Percentiles rank a stretch among this genome's conserved stretches.
phyloP scores from a whole-genome alignment of 164 flowering plant species.

The Macadamia integrifolia region DNA sequence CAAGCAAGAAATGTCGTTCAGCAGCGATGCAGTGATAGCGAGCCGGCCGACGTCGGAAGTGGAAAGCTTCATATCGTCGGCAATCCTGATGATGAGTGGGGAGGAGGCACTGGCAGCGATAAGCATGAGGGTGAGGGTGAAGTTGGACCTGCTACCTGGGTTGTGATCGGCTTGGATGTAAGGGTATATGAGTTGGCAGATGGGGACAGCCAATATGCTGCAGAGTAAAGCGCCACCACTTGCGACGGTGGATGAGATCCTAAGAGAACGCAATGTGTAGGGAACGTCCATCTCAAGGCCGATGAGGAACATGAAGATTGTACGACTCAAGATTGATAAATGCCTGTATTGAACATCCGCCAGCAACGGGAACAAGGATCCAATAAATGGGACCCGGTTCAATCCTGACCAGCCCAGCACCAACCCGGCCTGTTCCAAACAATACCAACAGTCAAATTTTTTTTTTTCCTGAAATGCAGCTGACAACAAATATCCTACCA shows the following conservation, averaged over 20 bases:
- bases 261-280: conserved; percentile 24
- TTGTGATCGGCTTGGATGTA: conserved; percentile 8
- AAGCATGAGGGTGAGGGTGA: conserved; percentile 24
- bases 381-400: conserved; percentile 23
- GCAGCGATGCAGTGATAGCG: conserved; percentile 34
- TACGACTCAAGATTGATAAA: conserved; percentile 29
- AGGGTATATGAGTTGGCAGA: conserved; percentile 21
- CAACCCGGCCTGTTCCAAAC: conserved; percentile 51
- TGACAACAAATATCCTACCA: too few relatives aligned
- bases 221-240: conserved; percentile 26
- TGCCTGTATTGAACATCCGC: conserved; percentile 28
- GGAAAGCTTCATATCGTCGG: conserved; percentile 41
- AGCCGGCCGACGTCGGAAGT: conserved; percentile 44
- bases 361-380: conserved; percentile 18
- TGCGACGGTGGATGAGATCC: conserved; percentile 22
- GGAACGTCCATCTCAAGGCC: conserved; percentile 52
- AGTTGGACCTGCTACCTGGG: not conserved
- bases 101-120: conserved; percentile 37
- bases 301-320: conserved; percentile 46
- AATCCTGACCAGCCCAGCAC: conserved; percentile 50
- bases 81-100: conserved; percentile 37
- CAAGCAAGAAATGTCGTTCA: conserved; percentile 35
- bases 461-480: too few relatives aligned
- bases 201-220: conserved; percentile 23
- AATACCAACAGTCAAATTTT: too few relatives aligned